These are phyloP conservation scores for Ilyonectria robusta DNA, from an alignment of 2,329 filamentous ascomycete genomes.

Conservation along the genomic window DNA sequence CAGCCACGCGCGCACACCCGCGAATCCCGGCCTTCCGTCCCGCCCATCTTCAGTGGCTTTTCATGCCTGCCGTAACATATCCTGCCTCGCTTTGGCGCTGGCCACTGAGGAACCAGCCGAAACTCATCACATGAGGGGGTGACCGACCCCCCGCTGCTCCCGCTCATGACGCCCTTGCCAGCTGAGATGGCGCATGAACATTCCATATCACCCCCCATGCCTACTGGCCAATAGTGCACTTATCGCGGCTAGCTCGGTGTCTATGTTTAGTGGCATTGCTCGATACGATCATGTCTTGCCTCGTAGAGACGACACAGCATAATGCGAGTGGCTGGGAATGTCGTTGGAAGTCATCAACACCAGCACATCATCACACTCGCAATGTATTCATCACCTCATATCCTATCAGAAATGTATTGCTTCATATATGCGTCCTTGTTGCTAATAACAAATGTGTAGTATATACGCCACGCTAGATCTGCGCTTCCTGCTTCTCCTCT, in stretches of 20 bases:
- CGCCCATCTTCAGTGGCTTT: not conserved
- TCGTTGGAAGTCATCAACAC: not conserved
- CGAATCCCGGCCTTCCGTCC: slow-evolving; percentile 13
- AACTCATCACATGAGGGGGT: slow-evolving; percentile 16
- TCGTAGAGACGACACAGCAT: not conserved
- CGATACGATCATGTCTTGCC: not conserved
- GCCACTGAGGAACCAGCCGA: slow-evolving; percentile 1
- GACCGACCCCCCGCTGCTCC: not conserved
- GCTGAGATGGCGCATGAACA: slow-evolving; percentile 34
- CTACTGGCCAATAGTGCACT: slow-evolving; percentile 24
- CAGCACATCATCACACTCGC: not conserved
- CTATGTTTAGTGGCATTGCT: not conserved
- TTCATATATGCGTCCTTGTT: slow-evolving; percentile 13
- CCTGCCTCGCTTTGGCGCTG: not conserved
- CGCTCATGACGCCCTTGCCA: slow-evolving; percentile 35
- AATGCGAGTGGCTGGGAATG: not conserved
- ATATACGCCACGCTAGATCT: slow-evolving; percentile 28
- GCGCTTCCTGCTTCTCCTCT: slow-evolving; percentile 28
- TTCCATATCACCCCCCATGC: slow-evolving; percentile 9
- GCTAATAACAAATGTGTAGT: slow-evolving; percentile 12
- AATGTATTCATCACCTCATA: not conserved
- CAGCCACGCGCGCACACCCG: slow-evolving; percentile 12
- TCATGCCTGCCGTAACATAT: not conserved
- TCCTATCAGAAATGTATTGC: not conserved
- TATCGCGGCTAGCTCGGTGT: slow-evolving; percentile 16